Base-by-base conservation (phyloP, 2,329 filamentous ascomycete species). In the Sporothrix phasma region DNA sequence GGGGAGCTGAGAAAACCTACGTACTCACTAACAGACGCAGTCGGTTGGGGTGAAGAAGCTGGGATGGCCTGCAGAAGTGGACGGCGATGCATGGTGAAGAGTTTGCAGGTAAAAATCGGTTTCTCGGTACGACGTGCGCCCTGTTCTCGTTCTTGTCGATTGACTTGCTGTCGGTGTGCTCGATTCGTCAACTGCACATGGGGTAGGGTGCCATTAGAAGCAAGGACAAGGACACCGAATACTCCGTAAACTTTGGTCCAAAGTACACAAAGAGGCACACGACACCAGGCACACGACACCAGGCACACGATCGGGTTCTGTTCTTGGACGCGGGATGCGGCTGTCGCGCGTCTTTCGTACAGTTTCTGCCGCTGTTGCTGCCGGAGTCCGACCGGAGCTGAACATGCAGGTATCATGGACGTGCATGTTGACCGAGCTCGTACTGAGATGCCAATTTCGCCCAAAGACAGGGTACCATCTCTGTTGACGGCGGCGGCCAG, bases 61-160 rank as follows among this genome's bases (percentile, higher is more conserved):
- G n/a, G 51, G 31, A 31, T 15, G 31, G 22, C n/a, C 31, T 39
- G 51, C 51, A 56, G 24, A 43, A 58, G n/a, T 13, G 54, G 37
- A 19, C n/a, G 43, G 37, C n/a, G 24, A 58, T 58, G 54, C 54
- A 41, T 58, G 37, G 37, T 58, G 54, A 58, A n/a, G 54, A 41
- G 54, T 29, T 29, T 43, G 22, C 37, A 41, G 54, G 17, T n/a
- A 29, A 43, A 37, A 13, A 13, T 37, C 34, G 34, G 15, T 13
- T 10, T 37, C 34, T n/a, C n/a, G n/a, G 34, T 13, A 37, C 34
- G 15, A 37, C 10, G 34, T 11, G 15, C 10, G 11, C 11, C 5
- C 2, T 13, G 15, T 13, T n/a, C 8, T 13, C 3, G 7, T 10
- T 3, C 13, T 46, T 34, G 46, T 17, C 26, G 19, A 26, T 26